A percentile compares a stretch with the other conserved stretches of the same genome.
These are phyloP conservation scores for Rasamsonia emersonii DNA, from an alignment of 2,329 filamentous ascomycete genomes.

Conservation along the genomic window DNA sequence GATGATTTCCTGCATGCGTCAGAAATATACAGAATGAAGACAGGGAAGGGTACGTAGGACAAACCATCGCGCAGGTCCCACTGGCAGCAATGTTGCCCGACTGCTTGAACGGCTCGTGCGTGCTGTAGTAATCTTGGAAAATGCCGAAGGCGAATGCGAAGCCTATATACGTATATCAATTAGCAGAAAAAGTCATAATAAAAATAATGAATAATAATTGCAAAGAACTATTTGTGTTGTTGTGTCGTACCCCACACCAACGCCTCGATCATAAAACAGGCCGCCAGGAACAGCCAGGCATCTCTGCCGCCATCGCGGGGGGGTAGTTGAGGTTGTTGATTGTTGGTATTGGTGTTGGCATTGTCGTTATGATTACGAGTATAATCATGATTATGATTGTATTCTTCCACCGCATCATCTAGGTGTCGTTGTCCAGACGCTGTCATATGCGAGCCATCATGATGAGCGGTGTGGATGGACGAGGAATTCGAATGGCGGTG, in stretches of 20 bases:
- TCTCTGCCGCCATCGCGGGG: constrained; percentile 29
- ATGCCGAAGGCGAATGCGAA: constrained; percentile 62
- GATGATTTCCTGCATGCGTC: constrained; percentile 22
- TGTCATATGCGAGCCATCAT: too few species aligned
- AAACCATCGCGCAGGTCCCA: constrained; percentile 54
- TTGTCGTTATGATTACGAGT: too few species aligned
- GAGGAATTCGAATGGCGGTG: too few species aligned
- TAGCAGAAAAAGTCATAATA: constrained; percentile 4
- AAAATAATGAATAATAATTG: not conserved
- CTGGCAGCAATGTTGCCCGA: constrained; percentile 50
- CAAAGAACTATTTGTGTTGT: not conserved
- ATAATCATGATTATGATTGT: too few species aligned
- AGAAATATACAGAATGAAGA: not conserved
- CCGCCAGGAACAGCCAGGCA: constrained; percentile 41
- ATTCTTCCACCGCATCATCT: too few species aligned
- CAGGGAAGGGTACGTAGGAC: not conserved
- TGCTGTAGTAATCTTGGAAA: constrained; percentile 61
- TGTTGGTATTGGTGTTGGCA: too few species aligned
- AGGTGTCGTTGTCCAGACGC: too few species aligned
- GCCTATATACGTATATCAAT: constrained; percentile 34
- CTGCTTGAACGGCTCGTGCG: constrained; percentile 46
- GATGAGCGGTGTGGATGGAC: too few species aligned
- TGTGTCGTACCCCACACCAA: constrained; percentile 43
- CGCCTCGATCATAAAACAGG: constrained; percentile 45
- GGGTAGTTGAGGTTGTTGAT: constrained; percentile 18